Evolutionary conservation across 768 basidiomycete species (phyloP).

Genomic region (Leccinum olivaceopallidum): DNA sequence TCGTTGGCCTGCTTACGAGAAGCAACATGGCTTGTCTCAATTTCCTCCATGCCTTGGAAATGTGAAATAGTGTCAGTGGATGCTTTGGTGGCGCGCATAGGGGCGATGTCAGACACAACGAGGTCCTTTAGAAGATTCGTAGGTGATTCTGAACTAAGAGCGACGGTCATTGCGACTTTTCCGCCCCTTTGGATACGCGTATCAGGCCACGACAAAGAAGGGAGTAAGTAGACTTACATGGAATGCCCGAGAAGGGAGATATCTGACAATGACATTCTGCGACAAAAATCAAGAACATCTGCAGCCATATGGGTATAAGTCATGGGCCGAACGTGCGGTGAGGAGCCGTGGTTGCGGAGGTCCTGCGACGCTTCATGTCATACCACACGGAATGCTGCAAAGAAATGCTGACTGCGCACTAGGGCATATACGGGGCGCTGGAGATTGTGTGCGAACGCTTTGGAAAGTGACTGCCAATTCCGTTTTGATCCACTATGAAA

Average conservation of each 20-base stretch:
- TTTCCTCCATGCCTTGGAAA: constrained; percentile 68
- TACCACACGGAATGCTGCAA: background rate
- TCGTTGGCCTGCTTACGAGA: constrained; percentile 71
- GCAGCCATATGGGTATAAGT: constrained; percentile 77
- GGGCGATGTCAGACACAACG: constrained; percentile 83
- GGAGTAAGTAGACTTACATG: constrained; percentile 55
- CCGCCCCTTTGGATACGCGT: constrained; percentile 64
- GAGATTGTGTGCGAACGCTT: constrained; percentile 66
- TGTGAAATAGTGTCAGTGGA: constrained; percentile 69
- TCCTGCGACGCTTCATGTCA: constrained; percentile 48
- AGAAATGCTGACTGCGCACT: constrained; percentile 38
- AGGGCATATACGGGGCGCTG: constrained; percentile 72
- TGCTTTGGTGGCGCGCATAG: constrained; percentile 50
- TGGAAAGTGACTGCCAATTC: constrained; percentile 84
- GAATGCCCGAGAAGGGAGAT: constrained; percentile 87
- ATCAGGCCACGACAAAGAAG: constrained; percentile 1
- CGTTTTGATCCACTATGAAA: constrained; percentile 75
- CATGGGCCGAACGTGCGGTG: constrained; percentile 74
- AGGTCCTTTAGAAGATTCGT: constrained; percentile 49
- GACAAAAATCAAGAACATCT: constrained; percentile 72
- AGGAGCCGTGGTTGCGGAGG: constrained; percentile 86
- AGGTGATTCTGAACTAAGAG: constrained; percentile 47
- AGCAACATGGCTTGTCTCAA: constrained; percentile 58
- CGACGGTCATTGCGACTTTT: constrained; percentile 76
- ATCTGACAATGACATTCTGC: constrained; percentile 50